Evolutionary conservation across 2,329 filamentous ascomycete genomes (phyloP), one percentile per base, ranked within the genome.

Genomic region (Myriosclerotinia curreyana): DNA sequence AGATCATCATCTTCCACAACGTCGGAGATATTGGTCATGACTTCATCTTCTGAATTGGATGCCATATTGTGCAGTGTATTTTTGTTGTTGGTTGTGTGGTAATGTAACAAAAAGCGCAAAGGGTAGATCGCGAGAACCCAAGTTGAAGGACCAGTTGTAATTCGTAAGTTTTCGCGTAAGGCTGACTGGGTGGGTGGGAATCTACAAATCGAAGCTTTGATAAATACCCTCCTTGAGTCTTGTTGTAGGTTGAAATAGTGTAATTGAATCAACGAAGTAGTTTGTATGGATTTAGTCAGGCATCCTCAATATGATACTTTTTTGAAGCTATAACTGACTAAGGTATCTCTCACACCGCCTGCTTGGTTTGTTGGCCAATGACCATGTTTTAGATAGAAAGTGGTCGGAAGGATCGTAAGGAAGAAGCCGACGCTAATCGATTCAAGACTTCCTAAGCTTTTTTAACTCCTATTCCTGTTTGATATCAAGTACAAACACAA

Each of bases 1-100:
- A 87, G 79, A 72, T 87, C 85, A 71, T 85, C 85, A 65, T 78
- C 83, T 31, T 78, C 83, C 36, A 48, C 61, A 58, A 82, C 81
- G 64, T 85, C 83, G 40, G 77, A 76, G 58, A 76, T 69, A 76
- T 62, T 84, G 50, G 70, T 68, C 61, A 72, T 69, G 20, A 71
- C 38, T 44, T 73, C 72, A 31, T 75, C 74, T 59, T 74, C 73
- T 36, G 67, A 67, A 12, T 67, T 66, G 34, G 71, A 69, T 22
- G 69, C 54, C 69, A 71, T 71, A 14, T 51, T 65, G 28, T 28
- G 17, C 2, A 34, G 22, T 51, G 34, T 38, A 9, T 40, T 11
- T 49, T 28, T 20, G n/a, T 49, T 15, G 31, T 9, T 48, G 38
- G 38, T 5, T 48, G 31, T 38, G 4, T 34, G 34, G 22, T 25